Evolutionary conservation across 202 grass and related monocot genomes (phyloP).

Genomic region (Musa balbisiana): DNA sequence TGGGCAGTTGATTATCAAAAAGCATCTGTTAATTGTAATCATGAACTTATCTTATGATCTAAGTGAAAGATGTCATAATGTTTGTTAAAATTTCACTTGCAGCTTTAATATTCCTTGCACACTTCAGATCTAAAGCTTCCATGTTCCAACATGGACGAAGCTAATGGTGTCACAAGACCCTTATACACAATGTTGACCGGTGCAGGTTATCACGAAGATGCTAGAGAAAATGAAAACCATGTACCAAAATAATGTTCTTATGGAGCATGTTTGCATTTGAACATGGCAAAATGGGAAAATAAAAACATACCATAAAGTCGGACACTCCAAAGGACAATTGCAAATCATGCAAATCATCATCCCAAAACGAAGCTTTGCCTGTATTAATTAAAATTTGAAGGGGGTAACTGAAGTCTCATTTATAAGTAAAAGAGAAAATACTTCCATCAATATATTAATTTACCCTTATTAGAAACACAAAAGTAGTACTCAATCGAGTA

Average conservation of each 20-base stretch:
- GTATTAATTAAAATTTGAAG: slow-evolving; percentile 26
- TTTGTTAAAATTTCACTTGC: no score
- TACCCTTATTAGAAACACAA: slow-evolving; percentile 62
- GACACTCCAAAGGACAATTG: slow-evolving; percentile 82
- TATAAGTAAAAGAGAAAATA: slow-evolving; percentile 6
- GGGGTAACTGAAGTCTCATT: slow-evolving; percentile 8
- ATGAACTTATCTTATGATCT: no score
- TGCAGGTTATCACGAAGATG: background rate
- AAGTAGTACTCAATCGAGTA: slow-evolving; percentile 89
- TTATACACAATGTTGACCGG: background rate
- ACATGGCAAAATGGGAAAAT: slow-evolving; percentile 6
- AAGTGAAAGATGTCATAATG: no score
- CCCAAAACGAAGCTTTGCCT: slow-evolving; percentile 70
- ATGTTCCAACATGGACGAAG: no score
- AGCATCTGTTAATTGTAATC: no score
- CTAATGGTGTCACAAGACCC: no score
- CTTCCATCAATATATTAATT: slow-evolving; percentile 10
- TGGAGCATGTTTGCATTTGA: background rate
- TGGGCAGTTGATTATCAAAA: no score
- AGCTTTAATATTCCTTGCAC: no score
- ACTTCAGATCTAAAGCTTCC: no score
- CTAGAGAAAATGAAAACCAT: background rate
- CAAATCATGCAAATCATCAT: slow-evolving; percentile 77
- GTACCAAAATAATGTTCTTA: slow-evolving; percentile 3
- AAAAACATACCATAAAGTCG: slow-evolving; percentile 68